phyloP scores from a whole-genome alignment of 2,329 filamentous ascomycete genomes.

The Graphilbum sp. region DNA sequence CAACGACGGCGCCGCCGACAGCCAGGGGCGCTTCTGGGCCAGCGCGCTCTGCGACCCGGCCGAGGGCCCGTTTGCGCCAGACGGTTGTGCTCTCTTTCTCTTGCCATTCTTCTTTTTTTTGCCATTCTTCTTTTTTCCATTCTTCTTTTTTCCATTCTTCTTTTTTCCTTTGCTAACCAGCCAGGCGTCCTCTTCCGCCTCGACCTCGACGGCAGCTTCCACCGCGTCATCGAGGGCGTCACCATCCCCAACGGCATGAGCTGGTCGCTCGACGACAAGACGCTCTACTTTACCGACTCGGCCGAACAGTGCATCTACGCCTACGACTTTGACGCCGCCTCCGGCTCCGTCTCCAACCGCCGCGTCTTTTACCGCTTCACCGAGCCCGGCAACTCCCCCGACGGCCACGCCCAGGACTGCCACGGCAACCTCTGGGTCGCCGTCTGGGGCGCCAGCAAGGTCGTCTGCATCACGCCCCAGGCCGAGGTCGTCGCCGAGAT shows the following conservation, averaged over 20 bases:
- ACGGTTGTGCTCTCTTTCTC: background rate
- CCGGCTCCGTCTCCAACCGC: background rate
- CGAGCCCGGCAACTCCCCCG: background rate
- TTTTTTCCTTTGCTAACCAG: background rate
- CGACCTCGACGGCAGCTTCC: background rate
- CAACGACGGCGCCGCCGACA: background rate
- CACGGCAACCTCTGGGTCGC: background rate
- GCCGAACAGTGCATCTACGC: background rate
- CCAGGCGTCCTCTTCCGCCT: background rate
- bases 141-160: background rate
- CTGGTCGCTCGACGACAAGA: background rate
- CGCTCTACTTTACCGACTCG: background rate
- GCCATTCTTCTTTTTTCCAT: background rate
- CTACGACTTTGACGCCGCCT: background rate
- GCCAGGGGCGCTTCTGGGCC: background rate
- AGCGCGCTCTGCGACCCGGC: background rate
- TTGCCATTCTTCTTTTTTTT: too few species aligned
- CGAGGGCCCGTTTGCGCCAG: background rate
- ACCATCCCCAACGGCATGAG: background rate
- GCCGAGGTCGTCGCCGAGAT: background rate
- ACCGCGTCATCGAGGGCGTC: background rate
- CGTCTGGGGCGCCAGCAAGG: background rate
- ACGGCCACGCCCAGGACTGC: background rate
- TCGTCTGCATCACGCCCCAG: background rate
- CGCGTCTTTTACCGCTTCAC: background rate